Conservation (phyloP, 1,284 basidiomycete species). For the Thecaphora thlaspeos region DNA sequence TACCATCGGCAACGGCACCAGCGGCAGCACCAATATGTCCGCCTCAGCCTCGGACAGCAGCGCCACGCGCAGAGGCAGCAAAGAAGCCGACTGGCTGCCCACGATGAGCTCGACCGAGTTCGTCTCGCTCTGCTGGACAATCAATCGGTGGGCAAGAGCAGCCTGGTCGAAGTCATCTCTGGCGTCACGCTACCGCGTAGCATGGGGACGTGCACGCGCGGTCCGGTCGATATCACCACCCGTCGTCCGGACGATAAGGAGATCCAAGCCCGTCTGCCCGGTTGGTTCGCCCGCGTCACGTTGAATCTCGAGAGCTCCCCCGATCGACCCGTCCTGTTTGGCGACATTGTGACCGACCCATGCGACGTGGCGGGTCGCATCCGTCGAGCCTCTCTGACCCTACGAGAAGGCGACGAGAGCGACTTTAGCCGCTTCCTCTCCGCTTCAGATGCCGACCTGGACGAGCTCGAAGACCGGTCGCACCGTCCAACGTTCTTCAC, state of each 20-base stretch:
- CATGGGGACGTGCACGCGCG: constrained; percentile 13
- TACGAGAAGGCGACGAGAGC: no score
- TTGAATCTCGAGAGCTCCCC: not conserved
- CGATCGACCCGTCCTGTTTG: not conserved
- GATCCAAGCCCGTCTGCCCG: not conserved
- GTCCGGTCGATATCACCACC: constrained; percentile 17
- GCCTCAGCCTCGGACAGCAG: no score
- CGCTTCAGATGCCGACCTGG: constrained; percentile 3
- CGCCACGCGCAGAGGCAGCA: no score
- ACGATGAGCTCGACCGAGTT: no score
- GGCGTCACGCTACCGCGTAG: constrained; percentile 15
- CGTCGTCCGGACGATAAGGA: constrained; percentile 1
- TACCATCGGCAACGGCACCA: no score
- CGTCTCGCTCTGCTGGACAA: constrained; percentile 11
- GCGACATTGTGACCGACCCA: constrained; percentile 8
- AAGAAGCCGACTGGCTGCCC: no score
- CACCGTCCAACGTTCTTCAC: constrained; percentile 12
- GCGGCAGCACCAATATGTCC: no score
- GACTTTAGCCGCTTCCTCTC: no score
- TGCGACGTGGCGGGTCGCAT: constrained; percentile 12
- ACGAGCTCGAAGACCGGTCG: constrained; percentile 11
- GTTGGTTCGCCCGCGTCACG: constrained; percentile 7
- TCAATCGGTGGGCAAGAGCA: constrained; percentile 18
- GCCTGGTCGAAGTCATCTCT: constrained; percentile 17
- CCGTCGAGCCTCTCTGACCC: constrained; percentile 11